Percentiles rank a stretch among this genome's conserved stretches.
Evolutionary conservation across 352 stramenopile species (phyloP).

Genomic region (Peronospora farinosa): DNA sequence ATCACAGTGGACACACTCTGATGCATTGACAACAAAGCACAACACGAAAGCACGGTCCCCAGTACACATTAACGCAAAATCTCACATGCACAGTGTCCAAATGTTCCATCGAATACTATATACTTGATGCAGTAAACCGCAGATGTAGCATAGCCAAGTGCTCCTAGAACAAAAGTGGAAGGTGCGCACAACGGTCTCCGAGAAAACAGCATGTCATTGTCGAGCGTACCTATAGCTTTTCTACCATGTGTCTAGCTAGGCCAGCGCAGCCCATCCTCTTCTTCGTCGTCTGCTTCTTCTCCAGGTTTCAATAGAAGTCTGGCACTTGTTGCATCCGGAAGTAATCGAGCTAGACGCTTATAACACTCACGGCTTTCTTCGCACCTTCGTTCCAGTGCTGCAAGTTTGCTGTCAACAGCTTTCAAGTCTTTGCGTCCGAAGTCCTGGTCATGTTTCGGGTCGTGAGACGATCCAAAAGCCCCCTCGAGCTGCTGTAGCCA

Average conservation of each 20-base stretch:
- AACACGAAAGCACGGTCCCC: conserved; percentile 18
- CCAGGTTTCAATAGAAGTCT: background rate
- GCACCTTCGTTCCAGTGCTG: conserved; percentile 25
- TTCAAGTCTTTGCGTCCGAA: conserved; percentile 5
- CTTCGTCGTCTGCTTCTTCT: conserved; percentile 9
- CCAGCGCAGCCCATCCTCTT: conserved; percentile 20
- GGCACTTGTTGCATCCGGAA: conserved; percentile 10
- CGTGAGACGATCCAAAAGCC: conserved; percentile 51
- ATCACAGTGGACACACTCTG: conserved; percentile 27
- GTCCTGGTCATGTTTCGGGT: conserved; percentile 25
- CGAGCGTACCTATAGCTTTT: conserved; percentile 22
- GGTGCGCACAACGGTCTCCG: background rate
- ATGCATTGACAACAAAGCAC: conserved; percentile 17
- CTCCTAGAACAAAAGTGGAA: background rate
- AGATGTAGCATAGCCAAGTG: too few relatives aligned
- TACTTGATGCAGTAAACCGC: too few relatives aligned
- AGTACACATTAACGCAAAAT: conserved; percentile 20
- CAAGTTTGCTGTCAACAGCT: conserved; percentile 15
- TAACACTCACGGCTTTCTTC: conserved; percentile 24
- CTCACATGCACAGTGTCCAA: conserved; percentile 20
- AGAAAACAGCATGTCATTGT: conserved; percentile 19
- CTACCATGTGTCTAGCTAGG: conserved; percentile 27
- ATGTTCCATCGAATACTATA: conserved; percentile 9
- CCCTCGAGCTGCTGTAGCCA: conserved; percentile 78
- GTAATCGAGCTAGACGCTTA: conserved; percentile 12